phyloP scores from a whole-genome alignment of 1,139 yeast species.

The Pneumocystis canis region DNA sequence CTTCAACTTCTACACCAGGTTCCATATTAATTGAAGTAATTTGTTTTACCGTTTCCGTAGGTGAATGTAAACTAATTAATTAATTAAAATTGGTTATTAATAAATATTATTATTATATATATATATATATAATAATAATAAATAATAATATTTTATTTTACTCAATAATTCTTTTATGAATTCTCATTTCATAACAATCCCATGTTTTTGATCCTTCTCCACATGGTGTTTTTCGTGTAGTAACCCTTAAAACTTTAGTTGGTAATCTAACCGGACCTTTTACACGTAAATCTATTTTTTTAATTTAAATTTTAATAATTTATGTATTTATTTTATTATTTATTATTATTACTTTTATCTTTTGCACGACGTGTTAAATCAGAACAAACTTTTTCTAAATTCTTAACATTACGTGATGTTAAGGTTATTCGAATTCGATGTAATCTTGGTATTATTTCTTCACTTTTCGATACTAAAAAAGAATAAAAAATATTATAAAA shows the following conservation, averaged over 20 bases:
- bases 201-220: constrained; percentile 99
- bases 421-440: constrained; percentile 98
- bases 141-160: too few relatives aligned
- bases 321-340: too few relatives aligned
- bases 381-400: constrained; percentile 55
- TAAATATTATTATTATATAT: too few relatives aligned
- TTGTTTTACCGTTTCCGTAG: constrained; percentile 85
- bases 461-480: constrained; percentile 8
- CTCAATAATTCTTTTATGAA: constrained; percentile 99
- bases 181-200: constrained; percentile 99
- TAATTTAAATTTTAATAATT: too few relatives aligned
- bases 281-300: constrained; percentile 23
- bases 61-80: constrained; percentile 59
- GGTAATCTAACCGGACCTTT: constrained; percentile 99
- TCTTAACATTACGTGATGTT: constrained; percentile 98
- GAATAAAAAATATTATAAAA: too few relatives aligned
- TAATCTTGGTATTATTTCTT: constrained; percentile 40
- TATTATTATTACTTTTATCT: constrained; percentile 45
- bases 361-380: constrained; percentile 6
- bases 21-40: constrained; percentile 80
- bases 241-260: constrained; percentile 94
- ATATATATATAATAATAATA: neutral
- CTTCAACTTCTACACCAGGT: constrained; percentile 31
- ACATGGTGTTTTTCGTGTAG: constrained; percentile 99
- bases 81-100: too few relatives aligned